Percentiles rank a stretch among this genome's conserved stretches.
Evolutionary conservation across 116 monocot species (phyloP).

Genomic region (Iris pallida): DNA sequence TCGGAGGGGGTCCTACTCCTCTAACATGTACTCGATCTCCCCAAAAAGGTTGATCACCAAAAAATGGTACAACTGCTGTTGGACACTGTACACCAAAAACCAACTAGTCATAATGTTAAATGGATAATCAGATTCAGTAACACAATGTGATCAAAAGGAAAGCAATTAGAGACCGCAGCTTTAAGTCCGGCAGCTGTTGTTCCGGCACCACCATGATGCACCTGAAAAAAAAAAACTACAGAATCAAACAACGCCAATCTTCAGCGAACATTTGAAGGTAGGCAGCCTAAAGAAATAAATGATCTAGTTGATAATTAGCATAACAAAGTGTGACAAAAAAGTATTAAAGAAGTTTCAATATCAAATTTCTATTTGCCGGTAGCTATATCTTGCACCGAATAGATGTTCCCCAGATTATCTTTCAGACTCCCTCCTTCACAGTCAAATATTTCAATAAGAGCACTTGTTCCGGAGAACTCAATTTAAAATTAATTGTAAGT

Average conservation of each 20-base stretch:
- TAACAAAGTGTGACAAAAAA: neutral
- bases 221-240: slow-evolving; percentile 36
- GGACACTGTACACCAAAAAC: slow-evolving; percentile 54
- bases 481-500: no score
- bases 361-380: no score
- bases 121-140: neutral
- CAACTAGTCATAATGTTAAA: neutral
- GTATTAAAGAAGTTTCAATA: no score
- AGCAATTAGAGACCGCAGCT: slow-evolving; percentile 53
- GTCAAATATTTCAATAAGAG: no score
- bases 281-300: no score
- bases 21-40: slow-evolving; percentile 83
- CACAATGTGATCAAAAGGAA: neutral
- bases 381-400: no score
- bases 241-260: neutral
- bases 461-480: no score
- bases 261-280: no score
- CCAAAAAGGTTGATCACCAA: slow-evolving; percentile 96
- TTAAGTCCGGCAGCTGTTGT: slow-evolving; percentile 95
- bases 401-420: no score
- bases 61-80: slow-evolving; percentile 84
- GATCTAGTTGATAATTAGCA: no score
- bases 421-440: no score
- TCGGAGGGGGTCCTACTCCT: slow-evolving; percentile 76
- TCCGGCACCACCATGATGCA: slow-evolving; percentile 99